Base-by-base conservation (phyloP, 2,329 filamentous ascomycete genomes). In the Pestalotiopsis fici region DNA sequence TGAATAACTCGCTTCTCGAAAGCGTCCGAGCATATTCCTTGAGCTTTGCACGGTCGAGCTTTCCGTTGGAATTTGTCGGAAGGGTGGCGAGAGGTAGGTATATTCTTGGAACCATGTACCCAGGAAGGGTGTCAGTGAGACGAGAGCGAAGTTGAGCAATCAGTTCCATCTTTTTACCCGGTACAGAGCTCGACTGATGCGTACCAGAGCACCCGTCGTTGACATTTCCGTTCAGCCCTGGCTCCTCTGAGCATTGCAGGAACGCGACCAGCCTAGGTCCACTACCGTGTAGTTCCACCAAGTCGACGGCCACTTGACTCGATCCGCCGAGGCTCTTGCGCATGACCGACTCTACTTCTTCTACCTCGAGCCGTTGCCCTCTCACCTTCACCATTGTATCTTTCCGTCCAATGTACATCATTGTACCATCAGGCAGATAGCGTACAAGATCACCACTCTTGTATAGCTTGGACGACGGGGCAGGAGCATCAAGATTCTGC, bases 371-470 rank as follows among this genome's bases (percentile, higher is more conserved):
- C 21, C 59, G 39, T 35, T 67, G 68, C 1, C 68, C 68, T 9
- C 68, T 56, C 18, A 69, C 27, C n/a, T 69, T 69, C 43, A 66
- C 50, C 55, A 65, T 55, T 3, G 56, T 65, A 59, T 69, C 62
- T 56, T 69, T 69, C 28, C 68, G 47, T 5, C 68, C 63, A 12
- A 69, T 39, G 15, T 55, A 80, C 69, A 69, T 79, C 75, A 54
- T 43, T 13, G 31, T 62, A 6, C 78, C 77, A 64, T 81, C 75
- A 1, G 70, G 69, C 54, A 76, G 68, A 35, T 80, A 80, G 59
- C 71, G 72, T n/a, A 73, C 81, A 4, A 83, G 74, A 68, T 83
- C 81, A 28, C 81, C 81, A 3, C 80, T 82, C 50, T 76, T 77
- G 69, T 82, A 83, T 5, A 83, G 60, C 54, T 39, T 23, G 28